Conservation (phyloP, 1,284 basidiomycete species). For the Malassezia vespertilionis region DNA sequence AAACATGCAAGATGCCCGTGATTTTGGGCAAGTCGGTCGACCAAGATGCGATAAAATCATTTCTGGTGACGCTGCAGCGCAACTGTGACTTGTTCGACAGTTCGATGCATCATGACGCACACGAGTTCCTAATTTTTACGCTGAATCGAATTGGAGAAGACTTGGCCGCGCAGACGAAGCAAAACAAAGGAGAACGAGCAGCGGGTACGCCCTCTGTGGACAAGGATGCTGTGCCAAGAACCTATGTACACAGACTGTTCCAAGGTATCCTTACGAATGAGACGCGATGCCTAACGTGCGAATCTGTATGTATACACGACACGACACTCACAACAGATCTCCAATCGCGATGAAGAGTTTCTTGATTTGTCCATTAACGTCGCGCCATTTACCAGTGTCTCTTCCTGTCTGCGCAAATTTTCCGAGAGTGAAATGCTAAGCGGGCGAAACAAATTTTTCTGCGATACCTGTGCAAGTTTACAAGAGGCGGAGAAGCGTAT, state of each 20-base stretch:
- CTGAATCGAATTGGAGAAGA: slow-evolving; percentile 89
- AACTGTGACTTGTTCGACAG: slow-evolving; percentile 39
- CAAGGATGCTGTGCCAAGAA: slow-evolving; percentile 50
- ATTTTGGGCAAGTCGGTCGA: slow-evolving; percentile 4
- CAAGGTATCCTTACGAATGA: slow-evolving; percentile 90
- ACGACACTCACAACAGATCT: slow-evolving; percentile 55
- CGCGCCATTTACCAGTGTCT: slow-evolving; percentile 88
- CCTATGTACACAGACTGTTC: slow-evolving; percentile 81
- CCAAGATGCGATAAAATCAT: slow-evolving; percentile 21
- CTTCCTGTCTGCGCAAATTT: slow-evolving; percentile 86
- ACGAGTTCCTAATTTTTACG: slow-evolving; percentile 90
- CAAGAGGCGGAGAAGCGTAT: slow-evolving; percentile 98
- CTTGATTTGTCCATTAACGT: slow-evolving; percentile 96
- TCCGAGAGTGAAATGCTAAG: slow-evolving; percentile 96
- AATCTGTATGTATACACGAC: slow-evolving; percentile 47
- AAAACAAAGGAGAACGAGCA: neutral
- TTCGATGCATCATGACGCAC: slow-evolving; percentile 65
- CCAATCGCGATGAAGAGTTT: slow-evolving; percentile 87
- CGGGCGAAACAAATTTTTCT: slow-evolving; percentile 96
- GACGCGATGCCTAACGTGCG: slow-evolving; percentile 91
- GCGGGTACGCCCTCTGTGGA: too few relatives aligned
- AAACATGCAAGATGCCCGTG: neutral
- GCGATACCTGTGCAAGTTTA: slow-evolving; percentile 86
- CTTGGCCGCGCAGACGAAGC: slow-evolving; percentile 55
- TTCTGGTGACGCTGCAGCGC: slow-evolving; percentile 32